These are phyloP conservation scores for Microcyclospora pomicola DNA, from an alignment of 2,329 filamentous ascomycete genomes.

Conservation along the genomic window DNA sequence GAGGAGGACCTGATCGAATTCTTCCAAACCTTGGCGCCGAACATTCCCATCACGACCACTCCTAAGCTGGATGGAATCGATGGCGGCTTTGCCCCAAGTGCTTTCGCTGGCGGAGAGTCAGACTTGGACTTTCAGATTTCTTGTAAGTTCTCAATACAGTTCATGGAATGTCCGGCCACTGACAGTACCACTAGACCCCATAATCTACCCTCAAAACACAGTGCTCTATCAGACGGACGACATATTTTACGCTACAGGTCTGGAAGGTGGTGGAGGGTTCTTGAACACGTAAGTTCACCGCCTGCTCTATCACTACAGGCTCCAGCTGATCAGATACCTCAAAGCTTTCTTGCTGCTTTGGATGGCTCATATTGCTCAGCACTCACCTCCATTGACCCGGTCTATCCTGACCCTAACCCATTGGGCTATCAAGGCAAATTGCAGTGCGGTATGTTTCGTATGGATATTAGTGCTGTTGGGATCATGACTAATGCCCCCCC, in stretches of 20 bases:
- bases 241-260: constrained; percentile 3
- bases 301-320: constrained; percentile 16
- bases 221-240: constrained; percentile 33
- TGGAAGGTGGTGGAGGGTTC: constrained; percentile 8
- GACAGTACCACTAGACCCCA: constrained; percentile 26
- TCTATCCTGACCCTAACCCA: constrained; percentile 30
- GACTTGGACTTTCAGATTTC: constrained; percentile 6
- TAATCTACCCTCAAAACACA: constrained; percentile 35
- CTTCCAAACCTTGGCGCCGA: constrained; percentile 7
- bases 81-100: constrained; percentile 16
- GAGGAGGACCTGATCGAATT: constrained; percentile 27
- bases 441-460: constrained; percentile 34
- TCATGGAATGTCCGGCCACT: too few relatives aligned
- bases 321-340: constrained; percentile 25
- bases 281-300: constrained; percentile 1
- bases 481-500: too few relatives aligned
- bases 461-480: constrained; percentile 9
- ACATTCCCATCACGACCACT: constrained; percentile 14
- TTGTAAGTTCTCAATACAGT: not conserved
- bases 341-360: constrained; percentile 33
- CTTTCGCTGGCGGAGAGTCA: constrained; percentile 8
- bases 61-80: constrained; percentile 16
- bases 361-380: constrained; percentile 38
- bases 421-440: constrained; percentile 35
- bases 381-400: constrained; percentile 32